These are phyloP conservation scores for Suillus discolor DNA, from an alignment of 768 basidiomycete species.

Conservation along the genomic window DNA sequence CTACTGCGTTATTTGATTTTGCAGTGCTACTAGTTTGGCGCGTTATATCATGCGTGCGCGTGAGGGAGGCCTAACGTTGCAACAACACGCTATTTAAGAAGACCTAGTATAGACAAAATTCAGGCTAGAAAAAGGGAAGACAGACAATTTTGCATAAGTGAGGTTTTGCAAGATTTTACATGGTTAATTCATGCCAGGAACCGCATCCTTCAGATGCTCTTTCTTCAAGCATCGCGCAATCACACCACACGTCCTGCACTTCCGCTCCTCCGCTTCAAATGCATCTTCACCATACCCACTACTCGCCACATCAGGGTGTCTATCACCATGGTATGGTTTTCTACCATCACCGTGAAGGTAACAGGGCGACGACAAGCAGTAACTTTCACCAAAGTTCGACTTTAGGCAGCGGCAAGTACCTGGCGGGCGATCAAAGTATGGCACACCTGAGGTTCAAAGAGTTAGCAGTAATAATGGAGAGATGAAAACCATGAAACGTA, in stretches of 20 bases:
- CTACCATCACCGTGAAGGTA: not conserved
- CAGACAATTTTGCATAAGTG: not conserved
- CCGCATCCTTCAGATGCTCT: slow-evolving; percentile 23
- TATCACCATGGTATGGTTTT: not conserved
- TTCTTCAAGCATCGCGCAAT: slow-evolving; percentile 22
- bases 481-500: not conserved
- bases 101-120: too few relatives aligned
- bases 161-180: not conserved
- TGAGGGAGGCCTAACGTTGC: too few relatives aligned
- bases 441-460: not conserved
- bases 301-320: not conserved
- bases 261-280: slow-evolving; percentile 17
- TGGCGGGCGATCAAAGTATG: not conserved
- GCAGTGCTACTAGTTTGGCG: too few relatives aligned
- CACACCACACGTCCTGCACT: slow-evolving; percentile 22
- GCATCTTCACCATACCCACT: slow-evolving; percentile 11
- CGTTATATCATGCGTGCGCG: too few relatives aligned
- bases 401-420: not conserved
- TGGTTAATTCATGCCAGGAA: slow-evolving; percentile 15
- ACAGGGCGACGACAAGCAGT: not conserved
- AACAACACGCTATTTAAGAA: too few relatives aligned
- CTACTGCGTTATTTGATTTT: too few relatives aligned
- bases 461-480: not conserved
- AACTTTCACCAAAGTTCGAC: slow-evolving; percentile 1
- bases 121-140: not conserved